Base-by-base conservation (phyloP, 2,329 filamentous ascomycete genomes). In the Capronia coronata region DNA sequence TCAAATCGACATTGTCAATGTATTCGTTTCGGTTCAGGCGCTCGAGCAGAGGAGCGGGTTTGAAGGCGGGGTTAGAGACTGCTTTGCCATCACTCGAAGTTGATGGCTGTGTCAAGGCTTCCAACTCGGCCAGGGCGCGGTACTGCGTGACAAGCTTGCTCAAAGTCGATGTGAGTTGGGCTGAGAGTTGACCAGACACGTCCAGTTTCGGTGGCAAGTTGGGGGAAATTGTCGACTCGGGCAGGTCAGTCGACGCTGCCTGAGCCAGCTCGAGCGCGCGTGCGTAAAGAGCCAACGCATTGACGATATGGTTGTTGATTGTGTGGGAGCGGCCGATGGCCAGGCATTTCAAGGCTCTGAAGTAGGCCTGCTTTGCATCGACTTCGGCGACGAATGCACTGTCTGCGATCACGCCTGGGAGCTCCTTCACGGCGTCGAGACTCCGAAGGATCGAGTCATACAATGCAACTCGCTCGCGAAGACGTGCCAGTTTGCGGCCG, bases 401-500 rank as follows among this genome's bases (percentile, higher is more conserved):
- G 62, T 98, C 93, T 35, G 88, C 85, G 29, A 88, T 88, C 14
- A 96, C 86, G 67, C 93, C 93, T 2, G 89, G 86, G 11, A 98
- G 76, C 52, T 95, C 88, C 61, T 86, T 87, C 65, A 96, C 82
- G 3, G 89, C 87, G 58, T 96, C 86, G 52, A 98, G 75, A 67
- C 88, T 96, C 68, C 96, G 87, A 19, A 96, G 70, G 7, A 85
- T 94, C 19, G 88, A 87, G 65, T 96, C 89, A 65, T 96, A 97
- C 1, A 98, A 75, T 2, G 91, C 90, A 11, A 87, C 82, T 61
- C 87, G 84, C 66, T 97, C 91, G 63, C 88, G 86, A 44, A 97
- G 73, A 61, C 86, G 83, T 10, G 84, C 83, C 44, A 95, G 73
- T 65, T 87, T 88, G 55, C 83, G 83, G 16, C 86, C 84, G 13